A percentile compares a stretch with the other conserved stretches of the same genome.
These are phyloP conservation scores for Aspergillus panamensis DNA, from an alignment of 495 filamentous ascomycete species.

Conservation along the genomic window DNA sequence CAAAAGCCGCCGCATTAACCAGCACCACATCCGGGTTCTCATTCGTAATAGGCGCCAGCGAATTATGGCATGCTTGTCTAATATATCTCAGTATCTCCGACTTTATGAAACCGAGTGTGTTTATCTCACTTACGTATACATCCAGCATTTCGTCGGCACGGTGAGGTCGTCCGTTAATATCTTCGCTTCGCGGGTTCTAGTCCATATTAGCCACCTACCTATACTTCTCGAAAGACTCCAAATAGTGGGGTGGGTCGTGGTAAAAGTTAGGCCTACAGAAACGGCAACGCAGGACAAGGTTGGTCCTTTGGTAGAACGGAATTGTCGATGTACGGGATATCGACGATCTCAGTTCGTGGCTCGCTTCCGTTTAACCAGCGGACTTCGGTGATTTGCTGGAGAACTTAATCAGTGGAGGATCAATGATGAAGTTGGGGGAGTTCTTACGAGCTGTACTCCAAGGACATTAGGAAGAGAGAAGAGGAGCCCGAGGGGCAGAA, in stretches of 20 bases:
- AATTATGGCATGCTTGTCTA: not conserved
- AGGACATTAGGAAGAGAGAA: not conserved
- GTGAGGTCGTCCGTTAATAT: not conserved
- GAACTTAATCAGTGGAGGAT: not conserved
- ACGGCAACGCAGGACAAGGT: not conserved
- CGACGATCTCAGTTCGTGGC: not conserved
- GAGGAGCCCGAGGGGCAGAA: not conserved
- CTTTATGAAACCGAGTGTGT: not conserved
- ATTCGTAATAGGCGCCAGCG: not conserved
- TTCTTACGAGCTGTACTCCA: not conserved
- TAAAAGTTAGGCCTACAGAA: not conserved
- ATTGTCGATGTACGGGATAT: constrained; percentile 2
- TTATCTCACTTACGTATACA: constrained; percentile 5
- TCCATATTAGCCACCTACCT: not conserved
- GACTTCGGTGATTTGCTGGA: constrained; percentile 2
- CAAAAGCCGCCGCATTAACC: not conserved
- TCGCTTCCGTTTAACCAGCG: not conserved
- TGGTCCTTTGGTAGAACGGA: constrained; percentile 4
- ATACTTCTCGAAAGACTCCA: not conserved
- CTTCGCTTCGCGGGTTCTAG: not conserved
- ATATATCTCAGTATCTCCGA: not conserved
- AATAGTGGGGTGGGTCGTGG: too few species aligned
- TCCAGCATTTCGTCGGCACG: not conserved
- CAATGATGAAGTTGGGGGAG: not conserved
- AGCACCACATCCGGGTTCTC: not conserved